A percentile compares a stretch with the other conserved stretches of the same genome.
Conservation (phyloP, 2,329 filamentous ascomycete genomes). For the Monosporascus ibericus region DNA sequence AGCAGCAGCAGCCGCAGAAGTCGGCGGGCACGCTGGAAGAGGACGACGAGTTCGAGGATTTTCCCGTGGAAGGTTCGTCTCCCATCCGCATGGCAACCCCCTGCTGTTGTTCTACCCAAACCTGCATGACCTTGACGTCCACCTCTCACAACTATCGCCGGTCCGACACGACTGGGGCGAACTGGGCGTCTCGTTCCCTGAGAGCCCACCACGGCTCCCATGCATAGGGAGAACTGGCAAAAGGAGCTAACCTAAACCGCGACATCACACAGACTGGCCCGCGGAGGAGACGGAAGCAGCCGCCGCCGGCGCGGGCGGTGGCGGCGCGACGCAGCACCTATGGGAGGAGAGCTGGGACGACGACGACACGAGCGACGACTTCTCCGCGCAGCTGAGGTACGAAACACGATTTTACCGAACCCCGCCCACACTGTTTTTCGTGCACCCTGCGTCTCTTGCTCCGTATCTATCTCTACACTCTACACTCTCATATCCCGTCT, state of each 20-base stretch:
- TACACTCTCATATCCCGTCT: neutral
- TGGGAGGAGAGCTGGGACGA: constrained; percentile 99
- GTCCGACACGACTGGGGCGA: neutral
- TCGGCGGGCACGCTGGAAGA: constrained; percentile 72
- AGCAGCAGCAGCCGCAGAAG: constrained; percentile 50
- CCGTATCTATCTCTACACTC: neutral
- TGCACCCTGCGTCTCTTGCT: neutral
- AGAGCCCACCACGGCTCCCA: too few species aligned
- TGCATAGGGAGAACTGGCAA: too few species aligned
- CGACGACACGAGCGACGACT: constrained; percentile 94
- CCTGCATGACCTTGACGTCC: neutral
- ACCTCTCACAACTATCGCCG: neutral
- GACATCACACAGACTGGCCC: constrained; percentile 66
- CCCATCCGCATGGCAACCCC: neutral
- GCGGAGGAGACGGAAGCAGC: constrained; percentile 82
- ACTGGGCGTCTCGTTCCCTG: too few species aligned
- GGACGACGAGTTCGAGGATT: constrained; percentile 99
- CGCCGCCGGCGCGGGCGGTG: constrained; percentile 43
- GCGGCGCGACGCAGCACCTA: constrained; percentile 66
- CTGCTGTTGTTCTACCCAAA: neutral
- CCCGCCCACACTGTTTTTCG: neutral
- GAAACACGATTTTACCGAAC: constrained; percentile 23
- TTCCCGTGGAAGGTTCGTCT: constrained; percentile 81
- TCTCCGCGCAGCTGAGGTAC: constrained; percentile 88
- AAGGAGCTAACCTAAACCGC: neutral